Evolutionary conservation across 1,284 basidiomycete species (phyloP), one percentile per base, ranked within the genome.

Genomic region (Bondarzewia mesenterica): DNA sequence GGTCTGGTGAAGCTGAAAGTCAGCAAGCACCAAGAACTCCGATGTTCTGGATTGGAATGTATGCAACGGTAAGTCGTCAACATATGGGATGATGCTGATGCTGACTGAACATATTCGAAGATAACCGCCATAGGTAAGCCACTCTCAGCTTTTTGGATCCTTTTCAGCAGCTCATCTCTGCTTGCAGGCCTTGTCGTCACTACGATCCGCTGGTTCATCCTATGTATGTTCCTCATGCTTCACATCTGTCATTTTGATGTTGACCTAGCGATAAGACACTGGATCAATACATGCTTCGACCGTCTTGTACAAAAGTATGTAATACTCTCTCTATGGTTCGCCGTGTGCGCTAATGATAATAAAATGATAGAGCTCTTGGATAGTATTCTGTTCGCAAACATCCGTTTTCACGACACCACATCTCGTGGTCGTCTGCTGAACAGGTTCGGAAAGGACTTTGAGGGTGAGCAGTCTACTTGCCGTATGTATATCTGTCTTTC

Each of bases 351-450:
- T 51, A 44, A 49, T 15, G 29, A 56, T 55, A 37, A 53, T 61
- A 5, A 36, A 25, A 22, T 18, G 36, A 3, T 60, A 78, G 82
- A 68, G 36, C 75, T 99, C 43, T 74, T 98, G 37, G 85, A 93
- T 61, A 69, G 85, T 0, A 85, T 98, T 8, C 70, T 99, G 1
- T 93, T 93, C 57, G 93, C 94, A 1, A 83, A 91, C 38, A 83
- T 96, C 46, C 81, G 93, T 22, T 96, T 96, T 76, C 93, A 95
- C 60, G 93, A 97, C 60, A 96, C 92, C 0, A 82, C 92, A 3
- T 89, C 85, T 44, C 80, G 90, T 41, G 93, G 93, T 6, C 80
- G 91, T 12, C 69, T 94, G 6, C 68, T 94, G 35, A 94, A 95
- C 62, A 76, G 93, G 35, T 95, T 96, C 58, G 90, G 92, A 37